Percentiles rank a stretch among this genome's conserved stretches.
These are phyloP conservation scores for Trypanosoma rangeli DNA, from an alignment of 208 protist genomes.

Conservation along the genomic window DNA sequence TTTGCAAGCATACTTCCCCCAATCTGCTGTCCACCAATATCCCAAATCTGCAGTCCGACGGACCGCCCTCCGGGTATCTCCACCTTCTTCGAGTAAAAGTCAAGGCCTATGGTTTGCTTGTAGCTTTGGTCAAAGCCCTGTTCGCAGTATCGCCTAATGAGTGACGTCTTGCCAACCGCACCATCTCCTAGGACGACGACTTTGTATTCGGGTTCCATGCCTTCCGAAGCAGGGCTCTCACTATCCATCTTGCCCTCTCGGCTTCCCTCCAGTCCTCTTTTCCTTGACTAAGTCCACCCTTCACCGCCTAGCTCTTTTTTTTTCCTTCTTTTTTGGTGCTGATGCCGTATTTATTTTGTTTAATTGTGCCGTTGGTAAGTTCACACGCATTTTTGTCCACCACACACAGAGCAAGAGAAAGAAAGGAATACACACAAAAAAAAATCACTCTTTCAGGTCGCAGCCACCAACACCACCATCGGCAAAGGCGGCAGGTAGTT, in stretches of 20 bases:
- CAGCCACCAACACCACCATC: no score
- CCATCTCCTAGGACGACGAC: constrained; percentile 80
- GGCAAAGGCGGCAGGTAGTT: no score
- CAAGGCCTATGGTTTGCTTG: constrained; percentile 95
- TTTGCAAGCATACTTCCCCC: constrained; percentile 93
- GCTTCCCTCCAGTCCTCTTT: background rate
- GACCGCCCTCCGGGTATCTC: constrained; percentile 57
- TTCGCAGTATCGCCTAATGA: constrained; percentile 88
- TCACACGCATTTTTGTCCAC: no score
- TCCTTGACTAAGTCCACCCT: background rate
- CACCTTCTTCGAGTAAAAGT: constrained; percentile 95
- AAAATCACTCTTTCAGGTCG: no score
- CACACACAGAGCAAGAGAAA: no score
- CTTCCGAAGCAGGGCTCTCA: constrained; percentile 54
- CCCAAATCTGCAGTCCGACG: constrained; percentile 93
- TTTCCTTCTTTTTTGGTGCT: background rate
- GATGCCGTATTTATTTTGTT: no score
- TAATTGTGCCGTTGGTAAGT: no score
- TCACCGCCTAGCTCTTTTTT: background rate
- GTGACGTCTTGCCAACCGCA: constrained; percentile 93
- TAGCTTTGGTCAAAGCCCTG: constrained; percentile 85
- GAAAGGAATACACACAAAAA: no score
- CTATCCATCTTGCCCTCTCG: constrained; percentile 55
- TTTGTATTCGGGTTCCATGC: constrained; percentile 54
- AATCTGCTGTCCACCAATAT: constrained; percentile 95